These are phyloP conservation scores for Uncinocarpus reesii DNA, from an alignment of 2,329 filamentous ascomycete genomes.

Conservation along the genomic window DNA sequence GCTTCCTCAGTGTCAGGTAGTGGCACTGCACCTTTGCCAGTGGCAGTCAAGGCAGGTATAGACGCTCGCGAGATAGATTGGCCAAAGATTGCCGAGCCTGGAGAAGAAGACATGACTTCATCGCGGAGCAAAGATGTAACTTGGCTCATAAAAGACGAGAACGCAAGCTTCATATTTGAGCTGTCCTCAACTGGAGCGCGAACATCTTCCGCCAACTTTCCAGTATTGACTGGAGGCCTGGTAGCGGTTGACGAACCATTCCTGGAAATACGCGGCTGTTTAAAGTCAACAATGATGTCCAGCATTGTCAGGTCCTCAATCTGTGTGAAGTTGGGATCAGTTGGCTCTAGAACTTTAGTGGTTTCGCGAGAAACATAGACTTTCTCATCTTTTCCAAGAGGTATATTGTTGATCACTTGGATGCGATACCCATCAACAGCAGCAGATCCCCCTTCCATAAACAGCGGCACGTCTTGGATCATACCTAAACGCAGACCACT, in stretches of 20 bases:
- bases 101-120: constrained; percentile 27
- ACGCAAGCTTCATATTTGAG: constrained; percentile 31
- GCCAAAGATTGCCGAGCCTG: constrained; percentile 23
- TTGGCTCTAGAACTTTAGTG: constrained; percentile 52
- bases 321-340: constrained; percentile 74
- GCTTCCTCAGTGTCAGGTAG: constrained; percentile 56
- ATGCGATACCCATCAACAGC: constrained; percentile 43
- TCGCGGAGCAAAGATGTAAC: constrained; percentile 44
- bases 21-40: constrained; percentile 52
- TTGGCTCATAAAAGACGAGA: constrained; percentile 42
- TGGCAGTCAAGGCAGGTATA: constrained; percentile 42
- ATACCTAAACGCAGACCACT: constrained; percentile 47
- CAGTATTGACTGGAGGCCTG: constrained; percentile 19
- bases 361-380: constrained; percentile 71
- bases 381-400: constrained; percentile 77
- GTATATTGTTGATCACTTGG: constrained; percentile 67
- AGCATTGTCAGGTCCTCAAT: constrained; percentile 62
- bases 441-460: constrained; percentile 16
- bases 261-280: constrained; percentile 22
- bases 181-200: constrained; percentile 23
- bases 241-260: constrained; percentile 22
- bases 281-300: constrained; percentile 59
- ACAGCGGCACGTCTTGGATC: constrained; percentile 37
- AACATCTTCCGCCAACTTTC: constrained; percentile 21
- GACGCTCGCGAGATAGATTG: constrained; percentile 30